A percentile compares a stretch with the other conserved stretches of the same genome.
Conservation (phyloP, 257 asterid species). For the Nicotiana knightiana region DNA sequence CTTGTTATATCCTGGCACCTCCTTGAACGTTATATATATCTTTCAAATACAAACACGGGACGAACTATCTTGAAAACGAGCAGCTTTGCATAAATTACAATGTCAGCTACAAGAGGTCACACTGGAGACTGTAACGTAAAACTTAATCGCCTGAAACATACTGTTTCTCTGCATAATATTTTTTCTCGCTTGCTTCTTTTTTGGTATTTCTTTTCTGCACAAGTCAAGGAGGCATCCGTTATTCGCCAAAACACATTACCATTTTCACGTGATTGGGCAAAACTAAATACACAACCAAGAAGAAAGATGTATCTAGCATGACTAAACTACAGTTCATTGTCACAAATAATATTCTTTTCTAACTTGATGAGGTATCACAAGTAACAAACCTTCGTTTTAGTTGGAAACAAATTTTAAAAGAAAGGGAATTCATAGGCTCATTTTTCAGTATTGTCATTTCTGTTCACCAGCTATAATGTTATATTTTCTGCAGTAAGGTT, state of each 20-base stretch:
- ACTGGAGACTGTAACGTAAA: not conserved
- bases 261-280: not conserved
- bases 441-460: not conserved
- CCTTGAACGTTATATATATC: not conserved
- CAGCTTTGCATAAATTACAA: not conserved
- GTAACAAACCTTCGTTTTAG: too few relatives aligned
- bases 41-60: not conserved
- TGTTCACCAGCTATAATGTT: not conserved
- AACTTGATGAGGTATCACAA: too few relatives aligned
- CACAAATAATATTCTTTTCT: too few relatives aligned
- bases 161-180: slow-evolving; percentile 66
- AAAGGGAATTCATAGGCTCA: not conserved
- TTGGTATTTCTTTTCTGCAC: slow-evolving; percentile 78
- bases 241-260: not conserved
- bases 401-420: too few relatives aligned
- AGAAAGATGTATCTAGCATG: not conserved
- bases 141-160: slow-evolving; percentile 63
- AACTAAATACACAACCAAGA: not conserved
- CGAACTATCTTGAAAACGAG: not conserved
- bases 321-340: too few relatives aligned
- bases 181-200: slow-evolving; percentile 85
- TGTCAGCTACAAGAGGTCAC: not conserved
- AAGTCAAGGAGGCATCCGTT: not conserved
- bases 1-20: not conserved
- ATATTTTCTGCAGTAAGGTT: not conserved